Evolutionary conservation across 768 basidiomycete species (phyloP).

Genomic region (Naganishia antarctica): DNA sequence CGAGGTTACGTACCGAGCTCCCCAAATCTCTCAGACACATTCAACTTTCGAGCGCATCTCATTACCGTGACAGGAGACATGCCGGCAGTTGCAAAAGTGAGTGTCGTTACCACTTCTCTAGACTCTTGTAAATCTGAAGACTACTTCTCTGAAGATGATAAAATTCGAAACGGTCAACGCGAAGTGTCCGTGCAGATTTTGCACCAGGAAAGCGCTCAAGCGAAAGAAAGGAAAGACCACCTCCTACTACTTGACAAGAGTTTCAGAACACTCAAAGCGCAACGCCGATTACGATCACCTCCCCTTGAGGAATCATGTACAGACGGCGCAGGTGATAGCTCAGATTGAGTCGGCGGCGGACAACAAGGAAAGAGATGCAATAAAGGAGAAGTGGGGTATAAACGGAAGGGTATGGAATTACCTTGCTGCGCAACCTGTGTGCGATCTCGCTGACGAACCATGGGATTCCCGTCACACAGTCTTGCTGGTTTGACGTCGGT

Average conservation of each 20-base stretch:
- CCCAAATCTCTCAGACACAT: not conserved
- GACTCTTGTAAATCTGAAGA: not conserved
- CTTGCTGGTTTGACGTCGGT: not conserved
- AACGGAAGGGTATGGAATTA: constrained; percentile 15
- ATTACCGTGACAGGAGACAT: constrained; percentile 7
- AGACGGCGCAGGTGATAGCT: not conserved
- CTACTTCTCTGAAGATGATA: not conserved
- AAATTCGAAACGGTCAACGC: not conserved
- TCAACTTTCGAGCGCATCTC: not conserved
- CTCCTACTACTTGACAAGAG: constrained; percentile 1
- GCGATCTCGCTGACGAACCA: no score
- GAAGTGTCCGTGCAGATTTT: constrained; percentile 1
- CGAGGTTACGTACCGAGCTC: no score
- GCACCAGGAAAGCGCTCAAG: not conserved
- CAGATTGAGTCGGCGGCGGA: not conserved
- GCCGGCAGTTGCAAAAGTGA: constrained; percentile 1
- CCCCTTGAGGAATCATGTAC: not conserved
- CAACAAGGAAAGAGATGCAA: not conserved
- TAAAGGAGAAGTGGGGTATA: not conserved
- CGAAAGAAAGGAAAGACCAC: not conserved
- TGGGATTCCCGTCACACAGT: no score
- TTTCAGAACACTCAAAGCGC: not conserved
- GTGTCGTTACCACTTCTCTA: not conserved
- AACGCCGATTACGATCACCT: not conserved
- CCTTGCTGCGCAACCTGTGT: no score